These are phyloP conservation scores for Escovopsis sp. DNA, from an alignment of 2,329 filamentous ascomycete genomes.

Conservation along the genomic window DNA sequence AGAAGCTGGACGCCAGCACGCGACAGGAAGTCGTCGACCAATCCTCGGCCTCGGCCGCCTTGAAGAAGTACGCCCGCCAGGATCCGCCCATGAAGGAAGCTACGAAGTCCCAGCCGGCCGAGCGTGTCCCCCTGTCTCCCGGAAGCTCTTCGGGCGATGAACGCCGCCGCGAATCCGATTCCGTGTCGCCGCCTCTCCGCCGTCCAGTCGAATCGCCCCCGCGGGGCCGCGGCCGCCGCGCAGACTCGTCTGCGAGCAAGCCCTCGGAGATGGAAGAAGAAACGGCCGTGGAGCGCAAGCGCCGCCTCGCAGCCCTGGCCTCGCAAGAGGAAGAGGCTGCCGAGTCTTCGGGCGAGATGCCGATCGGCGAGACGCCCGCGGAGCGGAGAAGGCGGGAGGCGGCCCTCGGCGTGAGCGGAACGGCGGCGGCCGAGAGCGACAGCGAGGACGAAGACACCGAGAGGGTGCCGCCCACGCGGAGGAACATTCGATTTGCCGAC, in stretches of 20 bases:
- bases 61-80: constrained; percentile 36
- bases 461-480: constrained; percentile 34
- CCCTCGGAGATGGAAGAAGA: constrained; percentile 30
- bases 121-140: constrained; percentile 6
- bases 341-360: constrained; percentile 2
- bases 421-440: constrained; percentile 34
- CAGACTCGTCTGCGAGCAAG: background rate
- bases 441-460: constrained; percentile 40
- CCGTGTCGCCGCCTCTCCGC: constrained; percentile 8
- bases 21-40: constrained; percentile 38
- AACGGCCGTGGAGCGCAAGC: constrained; percentile 53
- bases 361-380: constrained; percentile 52
- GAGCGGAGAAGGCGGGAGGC: constrained; percentile 61
- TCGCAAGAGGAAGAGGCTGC: constrained; percentile 23
- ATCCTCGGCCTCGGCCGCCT: constrained; percentile 30
- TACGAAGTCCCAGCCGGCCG: background rate
- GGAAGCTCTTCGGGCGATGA: constrained; percentile 7
- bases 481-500: constrained; percentile 49
- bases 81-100: constrained; percentile 12
- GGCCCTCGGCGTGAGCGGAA: constrained; percentile 46
- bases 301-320: constrained; percentile 42
- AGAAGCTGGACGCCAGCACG: constrained; percentile 53
- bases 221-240: background rate
- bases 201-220: constrained; percentile 5
- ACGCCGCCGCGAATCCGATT: constrained; percentile 6